These are phyloP conservation scores for Sphaerulina musiva DNA, from an alignment of 2,329 filamentous ascomycete species.

Conservation along the genomic window DNA sequence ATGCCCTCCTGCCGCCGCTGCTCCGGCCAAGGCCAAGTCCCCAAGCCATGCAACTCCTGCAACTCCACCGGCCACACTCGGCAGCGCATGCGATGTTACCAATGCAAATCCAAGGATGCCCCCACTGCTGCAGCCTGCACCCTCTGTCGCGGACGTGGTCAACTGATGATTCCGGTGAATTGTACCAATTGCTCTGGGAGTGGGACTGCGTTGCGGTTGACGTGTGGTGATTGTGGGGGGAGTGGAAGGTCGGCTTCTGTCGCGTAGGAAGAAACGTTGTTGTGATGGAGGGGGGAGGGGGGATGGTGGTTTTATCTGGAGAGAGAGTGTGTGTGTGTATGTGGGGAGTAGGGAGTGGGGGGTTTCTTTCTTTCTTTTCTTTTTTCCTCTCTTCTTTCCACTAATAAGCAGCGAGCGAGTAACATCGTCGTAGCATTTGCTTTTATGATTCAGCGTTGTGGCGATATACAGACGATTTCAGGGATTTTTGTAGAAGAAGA, in stretches of 20 bases:
- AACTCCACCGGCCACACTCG: constrained; percentile 1
- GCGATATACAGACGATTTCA: too few relatives aligned
- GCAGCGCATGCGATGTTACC: constrained; percentile 4
- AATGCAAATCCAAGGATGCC: constrained; percentile 5
- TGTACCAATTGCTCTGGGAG: constrained; percentile 4
- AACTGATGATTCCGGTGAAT: constrained; percentile 4
- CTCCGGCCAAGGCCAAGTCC: background rate
- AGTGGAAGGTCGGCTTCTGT: background rate
- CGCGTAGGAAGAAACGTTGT: background rate
- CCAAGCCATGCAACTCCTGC: constrained; percentile 1
- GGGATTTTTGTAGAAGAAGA: too few relatives aligned
- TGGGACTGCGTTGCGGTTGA: background rate
- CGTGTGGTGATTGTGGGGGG: constrained; percentile 6
- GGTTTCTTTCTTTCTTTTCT: too few relatives aligned
- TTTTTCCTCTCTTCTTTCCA: too few relatives aligned
- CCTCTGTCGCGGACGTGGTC: constrained; percentile 5
- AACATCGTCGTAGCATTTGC: too few relatives aligned
- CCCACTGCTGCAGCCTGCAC: constrained; percentile 5
- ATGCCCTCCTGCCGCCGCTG: constrained; percentile 6
- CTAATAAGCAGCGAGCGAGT: too few relatives aligned
- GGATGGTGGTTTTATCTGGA: background rate
- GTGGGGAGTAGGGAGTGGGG: too few relatives aligned
- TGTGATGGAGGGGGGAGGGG: background rate
- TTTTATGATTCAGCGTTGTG: too few relatives aligned
- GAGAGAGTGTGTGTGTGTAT: background rate